Percentiles rank a stretch among this genome's conserved stretches.
Conservation (phyloP, 257 asterid genomes). For the Eustoma russellianum region DNA sequence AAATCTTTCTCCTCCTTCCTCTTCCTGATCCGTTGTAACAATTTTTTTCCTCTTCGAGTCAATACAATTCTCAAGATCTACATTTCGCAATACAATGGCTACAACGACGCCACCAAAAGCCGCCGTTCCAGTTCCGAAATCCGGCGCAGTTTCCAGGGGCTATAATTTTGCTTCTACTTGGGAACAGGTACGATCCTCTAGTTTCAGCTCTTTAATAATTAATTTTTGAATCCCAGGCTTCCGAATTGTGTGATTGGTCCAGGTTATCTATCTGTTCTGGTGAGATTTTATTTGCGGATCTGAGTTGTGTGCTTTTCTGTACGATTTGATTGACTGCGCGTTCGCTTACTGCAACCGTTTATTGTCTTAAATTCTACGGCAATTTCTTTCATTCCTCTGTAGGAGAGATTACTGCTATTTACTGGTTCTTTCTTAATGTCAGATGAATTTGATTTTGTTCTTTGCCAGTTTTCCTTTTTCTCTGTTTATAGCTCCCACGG, state of each 20-base stretch:
- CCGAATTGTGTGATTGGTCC: not conserved
- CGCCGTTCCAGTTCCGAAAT: slow-evolving; percentile 45
- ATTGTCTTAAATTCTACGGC: too few relatives aligned
- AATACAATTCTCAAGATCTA: not conserved
- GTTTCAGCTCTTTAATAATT: not conserved
- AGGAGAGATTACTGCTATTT: too few relatives aligned
- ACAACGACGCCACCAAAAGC: slow-evolving; percentile 25
- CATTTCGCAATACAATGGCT: slow-evolving; percentile 23
- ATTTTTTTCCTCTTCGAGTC: not conserved
- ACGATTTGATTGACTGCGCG: not conserved
- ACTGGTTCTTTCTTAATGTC: too few relatives aligned
- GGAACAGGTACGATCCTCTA: slow-evolving; percentile 59
- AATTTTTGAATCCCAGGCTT: not conserved
- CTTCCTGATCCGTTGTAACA: not conserved
- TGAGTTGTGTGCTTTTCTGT: not conserved
- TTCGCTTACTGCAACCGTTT: not conserved
- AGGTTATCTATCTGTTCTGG: too few relatives aligned
- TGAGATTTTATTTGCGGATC: too few relatives aligned
- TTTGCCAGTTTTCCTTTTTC: too few relatives aligned
- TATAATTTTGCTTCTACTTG: slow-evolving; percentile 92
- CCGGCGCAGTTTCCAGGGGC: slow-evolving; percentile 87
- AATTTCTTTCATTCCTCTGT: too few relatives aligned
- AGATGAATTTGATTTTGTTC: too few relatives aligned
- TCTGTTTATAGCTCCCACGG: too few relatives aligned
- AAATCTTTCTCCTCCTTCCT: not conserved